Base-by-base conservation (phyloP, 1,139 yeast species). In the Taphrina communis region DNA sequence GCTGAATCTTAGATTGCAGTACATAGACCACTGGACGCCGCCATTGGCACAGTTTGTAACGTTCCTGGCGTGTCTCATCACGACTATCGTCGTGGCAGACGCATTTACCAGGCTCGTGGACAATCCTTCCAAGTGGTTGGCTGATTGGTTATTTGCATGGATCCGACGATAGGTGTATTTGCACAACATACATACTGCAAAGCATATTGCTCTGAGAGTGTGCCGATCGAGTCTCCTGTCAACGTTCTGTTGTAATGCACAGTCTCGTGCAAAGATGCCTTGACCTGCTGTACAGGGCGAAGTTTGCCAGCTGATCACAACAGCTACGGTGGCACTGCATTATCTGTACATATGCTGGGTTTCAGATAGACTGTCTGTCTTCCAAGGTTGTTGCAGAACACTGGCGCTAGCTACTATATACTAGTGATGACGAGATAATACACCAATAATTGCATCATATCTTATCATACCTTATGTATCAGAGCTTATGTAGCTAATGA, bases 51-150 rank as follows among this genome's bases (percentile, higher is more conserved):
- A 63, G 25, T 55, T 63, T 55, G 61, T 63, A 9, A 48, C 59
- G n/a, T 63, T 63, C 19, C 17, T 46, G 46, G 61, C 59, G 19
- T 42, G 41, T 25, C 56, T 63, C 14, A 39, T 57, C 48, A 31
- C 36, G 46, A 53, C 67, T 2, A 19, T 63, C 14, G 58, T 46
- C 8, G 35, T 53, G 38, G 67, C 67, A 12, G 67, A 63, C 21
- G 46, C 44, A 31, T 63, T 55, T 42, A 63, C 67, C 8, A 55
- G 67, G 19, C 56, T 63, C 14, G 61, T 63, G 14, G 67, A 63
- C 48, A 53, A 63, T 42, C 67, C 67, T 6, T 53, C 61, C 36
- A 63, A 63, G 35, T 63, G 67, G 67, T 42, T 63, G 25, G 67
- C 67, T 6, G 67, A 63, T 25, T 63, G 59, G 50, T 14, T 63